These are phyloP conservation scores for Coemansia javaensis DNA, from an alignment of 192 early-diverging fungal species.

Conservation along the genomic window DNA sequence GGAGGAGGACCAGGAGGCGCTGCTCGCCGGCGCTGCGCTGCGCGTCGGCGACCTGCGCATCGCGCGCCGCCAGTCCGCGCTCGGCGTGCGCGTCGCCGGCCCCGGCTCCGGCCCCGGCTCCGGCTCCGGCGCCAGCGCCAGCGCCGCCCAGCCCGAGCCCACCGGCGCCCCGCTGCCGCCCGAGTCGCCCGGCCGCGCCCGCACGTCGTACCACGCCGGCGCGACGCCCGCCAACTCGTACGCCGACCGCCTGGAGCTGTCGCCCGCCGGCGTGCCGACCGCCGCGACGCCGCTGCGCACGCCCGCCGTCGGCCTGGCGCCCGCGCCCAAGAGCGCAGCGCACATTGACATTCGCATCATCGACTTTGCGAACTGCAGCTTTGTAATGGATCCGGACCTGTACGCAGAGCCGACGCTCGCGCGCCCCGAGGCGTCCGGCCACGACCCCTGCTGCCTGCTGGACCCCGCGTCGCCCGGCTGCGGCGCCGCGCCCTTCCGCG, in stretches of 20 bases:
- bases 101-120: too few relatives aligned
- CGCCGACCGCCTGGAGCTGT: conserved; percentile 7
- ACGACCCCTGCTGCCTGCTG: conserved; percentile 35
- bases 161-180: background rate
- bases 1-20: background rate
- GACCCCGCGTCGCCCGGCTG: background rate
- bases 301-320: background rate
- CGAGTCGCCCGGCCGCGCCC: conserved; percentile 13
- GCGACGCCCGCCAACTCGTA: conserved; percentile 8
- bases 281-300: too few relatives aligned
- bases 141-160: too few relatives aligned
- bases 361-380: conserved; percentile 92
- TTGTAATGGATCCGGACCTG: conserved; percentile 53
- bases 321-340: background rate
- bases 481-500: conserved; percentile 12
- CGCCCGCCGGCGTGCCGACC: conserved; percentile 5
- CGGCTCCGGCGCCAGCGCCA: conserved; percentile 1
- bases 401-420: conserved; percentile 36
- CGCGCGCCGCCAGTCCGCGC: conserved; percentile 9
- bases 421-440: conserved; percentile 37
- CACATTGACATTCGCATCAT: conserved; percentile 85
- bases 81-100: conserved; percentile 4
- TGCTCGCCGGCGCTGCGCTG: conserved; percentile 6
- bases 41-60: background rate
- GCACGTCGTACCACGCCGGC: conserved; percentile 3